Evolutionary conservation across 2,329 filamentous ascomycete genomes (phyloP).

Genomic region (Graphiopsis chlorocephala): DNA sequence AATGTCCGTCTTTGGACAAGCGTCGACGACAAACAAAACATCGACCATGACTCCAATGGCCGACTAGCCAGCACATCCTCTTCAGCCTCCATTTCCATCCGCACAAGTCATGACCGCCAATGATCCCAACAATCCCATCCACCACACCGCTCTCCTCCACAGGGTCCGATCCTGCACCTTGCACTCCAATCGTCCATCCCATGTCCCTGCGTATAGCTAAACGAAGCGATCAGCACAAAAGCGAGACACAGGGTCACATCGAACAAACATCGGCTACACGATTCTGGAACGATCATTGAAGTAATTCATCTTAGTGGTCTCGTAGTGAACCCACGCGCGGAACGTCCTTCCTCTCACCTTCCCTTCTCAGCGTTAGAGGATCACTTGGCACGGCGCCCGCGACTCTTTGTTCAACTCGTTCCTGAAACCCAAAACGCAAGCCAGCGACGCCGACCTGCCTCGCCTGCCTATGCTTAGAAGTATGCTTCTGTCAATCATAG

Average conservation of each 20-base stretch:
- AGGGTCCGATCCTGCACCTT: neutral
- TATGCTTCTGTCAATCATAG: neutral
- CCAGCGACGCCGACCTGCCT: neutral
- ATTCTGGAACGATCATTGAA: neutral
- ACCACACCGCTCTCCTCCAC: conserved; percentile 9
- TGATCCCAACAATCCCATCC: conserved; percentile 10
- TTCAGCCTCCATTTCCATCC: neutral
- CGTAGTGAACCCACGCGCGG: neutral
- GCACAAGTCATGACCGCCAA: neutral
- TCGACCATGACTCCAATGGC: neutral
- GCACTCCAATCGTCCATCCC: neutral
- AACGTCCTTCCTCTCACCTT: neutral
- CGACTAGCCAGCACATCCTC: neutral
- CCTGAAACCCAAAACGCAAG: neutral
- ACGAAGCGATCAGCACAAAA: neutral
- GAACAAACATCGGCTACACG: neutral
- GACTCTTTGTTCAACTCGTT: neutral
- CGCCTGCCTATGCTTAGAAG: neutral
- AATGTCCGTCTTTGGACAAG: neutral
- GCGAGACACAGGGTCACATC: neutral
- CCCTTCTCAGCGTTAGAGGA: neutral
- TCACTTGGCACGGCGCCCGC: neutral
- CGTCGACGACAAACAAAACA: neutral
- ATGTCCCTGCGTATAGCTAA: neutral
- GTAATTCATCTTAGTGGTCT: no score